Evolutionary conservation across 1,284 basidiomycete genomes (phyloP).

Genomic region (Earliella scabrosa): DNA sequence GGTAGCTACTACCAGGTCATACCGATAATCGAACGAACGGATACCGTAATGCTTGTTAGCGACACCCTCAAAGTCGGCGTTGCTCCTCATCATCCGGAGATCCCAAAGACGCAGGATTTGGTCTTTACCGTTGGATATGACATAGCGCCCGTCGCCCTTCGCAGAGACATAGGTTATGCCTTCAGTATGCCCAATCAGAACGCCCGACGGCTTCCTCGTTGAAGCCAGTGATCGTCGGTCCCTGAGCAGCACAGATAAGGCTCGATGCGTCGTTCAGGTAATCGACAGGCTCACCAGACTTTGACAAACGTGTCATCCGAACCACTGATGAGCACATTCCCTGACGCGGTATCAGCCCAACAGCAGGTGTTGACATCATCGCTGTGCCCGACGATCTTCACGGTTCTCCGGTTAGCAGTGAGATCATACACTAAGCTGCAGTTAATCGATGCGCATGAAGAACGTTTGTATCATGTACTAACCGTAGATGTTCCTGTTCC

Average conservation of each 20-base stretch:
- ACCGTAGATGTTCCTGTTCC: conserved; percentile 81
- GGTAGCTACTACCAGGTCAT: no score
- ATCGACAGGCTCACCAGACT: conserved; percentile 72
- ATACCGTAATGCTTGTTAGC: conserved; percentile 59
- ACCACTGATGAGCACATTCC: conserved; percentile 93
- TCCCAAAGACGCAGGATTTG: conserved; percentile 95
- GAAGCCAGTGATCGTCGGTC: conserved; percentile 88
- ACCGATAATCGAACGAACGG: conserved; percentile 82
- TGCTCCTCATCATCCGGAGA: conserved; percentile 88
- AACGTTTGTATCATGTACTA: conserved; percentile 25
- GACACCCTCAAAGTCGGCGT: conserved; percentile 68
- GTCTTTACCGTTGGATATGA: conserved; percentile 98
- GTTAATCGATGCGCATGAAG: not conserved
- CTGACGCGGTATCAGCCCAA: conserved; percentile 91
- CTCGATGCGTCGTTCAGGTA: not conserved
- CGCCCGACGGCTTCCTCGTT: conserved; percentile 86
- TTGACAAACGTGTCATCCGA: conserved; percentile 95
- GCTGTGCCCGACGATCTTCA: conserved; percentile 84
- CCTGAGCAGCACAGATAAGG: conserved; percentile 46
- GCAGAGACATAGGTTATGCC: conserved; percentile 91
- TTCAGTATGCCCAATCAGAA: conserved; percentile 94
- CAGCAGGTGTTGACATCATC: conserved; percentile 97
- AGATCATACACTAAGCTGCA: conserved; percentile 83
- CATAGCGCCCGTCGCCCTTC: conserved; percentile 92
- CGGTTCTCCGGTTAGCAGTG: conserved; percentile 74